These are phyloP conservation scores for Aspergillus tubingensis DNA, from an alignment of 2,329 filamentous ascomycete genomes.

Conservation along the genomic window DNA sequence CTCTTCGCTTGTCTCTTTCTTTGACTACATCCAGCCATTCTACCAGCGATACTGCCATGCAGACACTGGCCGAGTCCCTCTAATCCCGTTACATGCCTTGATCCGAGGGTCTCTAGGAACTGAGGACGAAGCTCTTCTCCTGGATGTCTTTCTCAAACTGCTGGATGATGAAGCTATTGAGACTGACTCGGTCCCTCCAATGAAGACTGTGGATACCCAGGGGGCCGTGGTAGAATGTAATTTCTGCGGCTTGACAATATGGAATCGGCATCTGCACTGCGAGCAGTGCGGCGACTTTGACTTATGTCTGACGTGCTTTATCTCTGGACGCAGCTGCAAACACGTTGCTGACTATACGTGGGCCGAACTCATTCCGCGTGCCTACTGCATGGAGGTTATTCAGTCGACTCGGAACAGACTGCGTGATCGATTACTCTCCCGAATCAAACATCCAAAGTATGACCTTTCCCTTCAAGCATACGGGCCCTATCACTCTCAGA, in stretches of 20 bases:
- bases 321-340: slow-evolving; percentile 39
- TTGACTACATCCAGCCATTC: slow-evolving; percentile 37
- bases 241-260: slow-evolving; percentile 41
- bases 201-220: slow-evolving; percentile 33
- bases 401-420: neutral
- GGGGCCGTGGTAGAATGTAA: slow-evolving; percentile 39
- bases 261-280: slow-evolving; percentile 42
- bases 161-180: slow-evolving; percentile 36
- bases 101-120: slow-evolving; percentile 15
- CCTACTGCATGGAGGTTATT: slow-evolving; percentile 29
- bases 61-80: slow-evolving; percentile 30
- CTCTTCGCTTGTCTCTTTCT: slow-evolving; percentile 35
- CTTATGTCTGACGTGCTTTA: slow-evolving; percentile 38
- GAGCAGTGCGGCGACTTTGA: slow-evolving; percentile 40
- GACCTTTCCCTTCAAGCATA: neutral
- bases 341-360: slow-evolving; percentile 35
- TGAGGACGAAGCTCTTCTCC: slow-evolving; percentile 30
- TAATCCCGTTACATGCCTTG: slow-evolving; percentile 31
- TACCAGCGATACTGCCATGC: slow-evolving; percentile 39
- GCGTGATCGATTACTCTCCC: neutral
- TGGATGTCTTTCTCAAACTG: slow-evolving; percentile 33
- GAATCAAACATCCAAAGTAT: slow-evolving; percentile 9
- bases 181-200: slow-evolving; percentile 21
- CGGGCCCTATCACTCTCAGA: neutral
- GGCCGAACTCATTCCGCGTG: slow-evolving; percentile 35